Conservation (phyloP, 2,329 filamentous ascomycete species). For the Colletotrichum kahawae region DNA sequence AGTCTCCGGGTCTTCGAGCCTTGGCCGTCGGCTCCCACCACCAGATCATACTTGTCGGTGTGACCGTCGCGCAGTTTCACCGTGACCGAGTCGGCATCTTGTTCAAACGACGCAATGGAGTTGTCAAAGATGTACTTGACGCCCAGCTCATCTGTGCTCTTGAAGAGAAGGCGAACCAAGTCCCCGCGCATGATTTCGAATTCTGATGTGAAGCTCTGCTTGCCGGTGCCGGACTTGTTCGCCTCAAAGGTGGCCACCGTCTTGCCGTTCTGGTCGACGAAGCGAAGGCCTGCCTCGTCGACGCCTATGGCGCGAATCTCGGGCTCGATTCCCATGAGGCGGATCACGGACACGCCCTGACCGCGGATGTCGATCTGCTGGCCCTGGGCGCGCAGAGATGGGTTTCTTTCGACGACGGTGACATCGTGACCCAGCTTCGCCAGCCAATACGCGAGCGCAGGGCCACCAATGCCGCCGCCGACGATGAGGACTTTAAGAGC, state of each 20-base stretch:
- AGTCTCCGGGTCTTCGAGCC: constrained; percentile 51
- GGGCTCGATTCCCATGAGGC: constrained; percentile 43
- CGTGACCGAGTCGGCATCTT: constrained; percentile 36
- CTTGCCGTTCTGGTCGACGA: constrained; percentile 47
- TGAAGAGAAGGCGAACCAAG: constrained; percentile 54
- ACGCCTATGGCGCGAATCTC: constrained; percentile 41
- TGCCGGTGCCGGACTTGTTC: constrained; percentile 44
- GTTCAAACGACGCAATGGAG: constrained; percentile 30
- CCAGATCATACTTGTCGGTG: constrained; percentile 50
- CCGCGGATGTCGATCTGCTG: constrained; percentile 52
- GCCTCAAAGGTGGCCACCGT: constrained; percentile 42
- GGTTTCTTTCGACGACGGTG: constrained; percentile 48
- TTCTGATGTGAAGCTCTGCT: constrained; percentile 55
- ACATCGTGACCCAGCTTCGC: constrained; percentile 39
- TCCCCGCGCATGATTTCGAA: constrained; percentile 66
- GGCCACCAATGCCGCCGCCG: constrained; percentile 51
- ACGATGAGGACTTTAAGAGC: constrained; percentile 52
- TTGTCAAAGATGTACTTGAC: constrained; percentile 31
- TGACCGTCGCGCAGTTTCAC: constrained; percentile 48
- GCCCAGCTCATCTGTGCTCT: constrained; percentile 34
- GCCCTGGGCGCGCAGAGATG: constrained; percentile 40
- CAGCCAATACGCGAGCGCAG: constrained; percentile 46
- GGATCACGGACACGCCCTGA: constrained; percentile 42
- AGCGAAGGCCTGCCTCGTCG: constrained; percentile 50
- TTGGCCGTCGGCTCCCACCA: constrained; percentile 62